A percentile compares a stretch with the other conserved stretches of the same genome.
Evolutionary conservation across 257 asterid genomes (phyloP).

Genomic region (Asclepias syriaca): DNA sequence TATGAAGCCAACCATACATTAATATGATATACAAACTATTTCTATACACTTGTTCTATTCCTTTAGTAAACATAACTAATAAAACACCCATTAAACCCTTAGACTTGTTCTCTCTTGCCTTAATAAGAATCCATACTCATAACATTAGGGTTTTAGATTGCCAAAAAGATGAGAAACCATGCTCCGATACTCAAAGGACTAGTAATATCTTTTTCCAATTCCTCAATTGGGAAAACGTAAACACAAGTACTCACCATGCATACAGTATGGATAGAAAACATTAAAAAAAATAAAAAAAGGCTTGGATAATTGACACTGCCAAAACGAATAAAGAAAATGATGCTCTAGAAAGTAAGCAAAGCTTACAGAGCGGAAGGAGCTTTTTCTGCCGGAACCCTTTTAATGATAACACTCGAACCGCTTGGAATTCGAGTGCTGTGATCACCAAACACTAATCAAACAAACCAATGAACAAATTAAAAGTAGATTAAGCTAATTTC

Average conservation of each 20-base stretch:
- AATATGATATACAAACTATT: too few relatives aligned
- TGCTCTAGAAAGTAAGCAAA: neutral
- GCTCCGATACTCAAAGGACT: neutral
- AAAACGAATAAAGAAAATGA: neutral
- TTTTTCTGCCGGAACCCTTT: constrained; percentile 66
- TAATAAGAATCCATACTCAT: too few relatives aligned
- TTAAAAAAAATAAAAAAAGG: too few relatives aligned
- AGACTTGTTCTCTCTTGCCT: too few relatives aligned
- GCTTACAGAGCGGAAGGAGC: constrained; percentile 45
- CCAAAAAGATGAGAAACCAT: too few relatives aligned
- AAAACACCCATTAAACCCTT: too few relatives aligned
- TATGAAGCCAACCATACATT: too few relatives aligned
- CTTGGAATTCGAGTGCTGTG: constrained; percentile 54
- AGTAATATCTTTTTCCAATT: neutral
- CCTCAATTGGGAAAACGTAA: neutral
- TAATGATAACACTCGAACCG: constrained; percentile 73
- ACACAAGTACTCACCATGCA: neutral
- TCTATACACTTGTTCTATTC: too few relatives aligned
- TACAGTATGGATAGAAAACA: too few relatives aligned
- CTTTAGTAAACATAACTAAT: too few relatives aligned
- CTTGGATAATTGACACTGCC: too few relatives aligned
- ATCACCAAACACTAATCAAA: constrained; percentile 47
- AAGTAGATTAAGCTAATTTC: neutral
- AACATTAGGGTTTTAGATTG: too few relatives aligned
- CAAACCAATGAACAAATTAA: neutral